phyloP scores from a whole-genome alignment of 176 grass and related monocot genomes.

The Rhynchospora pubera region DNA sequence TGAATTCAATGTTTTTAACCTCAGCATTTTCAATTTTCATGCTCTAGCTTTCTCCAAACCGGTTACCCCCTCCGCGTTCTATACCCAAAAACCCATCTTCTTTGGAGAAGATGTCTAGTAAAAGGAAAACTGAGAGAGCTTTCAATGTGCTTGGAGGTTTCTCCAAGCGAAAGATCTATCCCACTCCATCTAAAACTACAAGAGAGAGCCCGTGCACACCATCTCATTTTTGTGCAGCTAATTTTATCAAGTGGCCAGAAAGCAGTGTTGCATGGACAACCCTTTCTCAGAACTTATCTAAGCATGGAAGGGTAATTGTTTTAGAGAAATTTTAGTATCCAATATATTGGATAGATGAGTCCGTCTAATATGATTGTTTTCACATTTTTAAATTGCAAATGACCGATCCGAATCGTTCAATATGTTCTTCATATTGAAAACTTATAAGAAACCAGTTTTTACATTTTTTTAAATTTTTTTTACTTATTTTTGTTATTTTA shows the following conservation, averaged over 20 bases:
- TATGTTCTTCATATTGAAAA: no score
- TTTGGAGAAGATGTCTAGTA: conserved; percentile 30
- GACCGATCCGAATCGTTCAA: no score
- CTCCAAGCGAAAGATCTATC: conserved; percentile 31
- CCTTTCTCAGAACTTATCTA: conserved; percentile 51
- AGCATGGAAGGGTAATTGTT: conserved; percentile 51
- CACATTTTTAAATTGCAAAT: no score
- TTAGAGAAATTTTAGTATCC: no score
- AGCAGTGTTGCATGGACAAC: conserved; percentile 42
- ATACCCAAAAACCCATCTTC: conserved; percentile 7
- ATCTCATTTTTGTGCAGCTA: conserved; percentile 16
- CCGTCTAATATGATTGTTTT: no score
- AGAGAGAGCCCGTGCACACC: conserved; percentile 32
- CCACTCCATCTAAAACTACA: conserved; percentile 21
- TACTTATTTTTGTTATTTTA: no score
- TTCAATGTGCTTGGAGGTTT: conserved; percentile 42
- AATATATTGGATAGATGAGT: no score
- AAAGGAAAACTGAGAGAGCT: conserved; percentile 55
- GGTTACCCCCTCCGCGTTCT: conserved; percentile 17
- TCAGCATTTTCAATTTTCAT: not conserved
- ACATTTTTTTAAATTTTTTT: no score
- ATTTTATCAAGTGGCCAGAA: conserved; percentile 45
- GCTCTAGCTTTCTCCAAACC: conserved; percentile 51
- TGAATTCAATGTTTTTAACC: not conserved
- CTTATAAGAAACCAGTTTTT: no score